Evolutionary conservation across 306 rosid species (phyloP), one percentile per base, ranked within the genome.

Genomic region (Benincasa hispida): DNA sequence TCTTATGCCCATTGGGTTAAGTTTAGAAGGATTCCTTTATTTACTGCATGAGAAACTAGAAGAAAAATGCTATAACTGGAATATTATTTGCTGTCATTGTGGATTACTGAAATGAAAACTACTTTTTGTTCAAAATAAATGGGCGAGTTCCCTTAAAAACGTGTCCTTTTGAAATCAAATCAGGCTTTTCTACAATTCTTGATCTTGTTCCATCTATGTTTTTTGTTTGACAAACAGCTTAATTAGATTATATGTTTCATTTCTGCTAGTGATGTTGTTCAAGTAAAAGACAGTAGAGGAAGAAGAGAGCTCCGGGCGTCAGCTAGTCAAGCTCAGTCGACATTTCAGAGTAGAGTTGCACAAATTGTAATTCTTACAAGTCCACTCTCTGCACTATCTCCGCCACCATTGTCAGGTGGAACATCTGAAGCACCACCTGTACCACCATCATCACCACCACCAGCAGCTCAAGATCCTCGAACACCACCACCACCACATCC

Each of bases 231-330:
- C 4, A 28, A 54, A 77, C n/a, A 42, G 13, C 69, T 34, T 12
- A 27, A 79, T 15, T 70, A 47, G 12, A 15, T 70, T 47, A 8
- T 17, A 25, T 70, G 7, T 55, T 62, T 73, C 27, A 15, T 79
- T 74, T 79, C 84, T 84, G 79, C 74, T 75, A 89, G 97, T 83
- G 80, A 78, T 65, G 34, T 51, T 55, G 79, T 59, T 63, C 85
- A 51, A 77, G 68, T 58, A 60, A 76, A 63, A 45, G 83, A 56
- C 37, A 50, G 66, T 7, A 54, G 45, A 84, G 79, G 57, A 24
- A 78, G 91, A 74, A 82, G 85, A 58, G 65, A 76, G 48, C 84
- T 83, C 56, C 83, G 17, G 35, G 51, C 0, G n/a, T 2, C 34
- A 13, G 34, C 54, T 41, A 41, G 39, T 69, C 56, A 6, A 45